Evolutionary conservation across 225 moss, liverwort and hornwort species (phyloP).

Genomic region (Pseudoscleropodium purum): DNA sequence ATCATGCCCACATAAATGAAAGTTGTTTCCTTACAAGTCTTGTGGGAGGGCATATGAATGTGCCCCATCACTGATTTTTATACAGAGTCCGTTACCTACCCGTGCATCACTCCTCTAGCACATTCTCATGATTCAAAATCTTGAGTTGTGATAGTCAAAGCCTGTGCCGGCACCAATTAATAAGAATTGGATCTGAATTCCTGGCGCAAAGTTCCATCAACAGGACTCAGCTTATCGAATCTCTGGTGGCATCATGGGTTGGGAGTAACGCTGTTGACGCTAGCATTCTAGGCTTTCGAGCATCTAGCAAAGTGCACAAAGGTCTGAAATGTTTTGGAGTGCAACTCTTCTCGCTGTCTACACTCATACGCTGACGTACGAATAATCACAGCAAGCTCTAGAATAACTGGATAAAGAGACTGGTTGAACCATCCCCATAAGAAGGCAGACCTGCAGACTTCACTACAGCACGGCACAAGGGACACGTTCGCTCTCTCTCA

Average conservation of each 20-base stretch:
- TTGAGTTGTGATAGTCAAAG: background rate
- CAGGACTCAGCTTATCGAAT: background rate
- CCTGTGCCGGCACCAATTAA: background rate
- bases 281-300: slow-evolving; percentile 6
- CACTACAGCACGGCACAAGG: slow-evolving; percentile 82
- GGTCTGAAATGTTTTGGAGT: background rate
- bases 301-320: background rate
- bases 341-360: background rate
- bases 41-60: background rate
- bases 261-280: background rate
- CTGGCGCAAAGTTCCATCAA: background rate
- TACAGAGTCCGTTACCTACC: background rate
- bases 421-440: slow-evolving; percentile 79
- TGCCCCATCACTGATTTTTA: slow-evolving; percentile 3
- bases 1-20: slow-evolving; percentile 2
- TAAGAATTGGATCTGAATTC: background rate
- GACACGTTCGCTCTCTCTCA: slow-evolving; percentile 85
- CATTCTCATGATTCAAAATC: background rate
- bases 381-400: slow-evolving; percentile 11
- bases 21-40: slow-evolving; percentile 9
- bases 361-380: background rate
- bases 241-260: background rate
- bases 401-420: slow-evolving; percentile 86
- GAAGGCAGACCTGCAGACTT: slow-evolving; percentile 84
- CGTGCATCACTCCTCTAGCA: background rate